These are phyloP conservation scores for Spencermartinsiella europaea DNA, from an alignment of 805 yeast genomes.

Conservation along the genomic window DNA sequence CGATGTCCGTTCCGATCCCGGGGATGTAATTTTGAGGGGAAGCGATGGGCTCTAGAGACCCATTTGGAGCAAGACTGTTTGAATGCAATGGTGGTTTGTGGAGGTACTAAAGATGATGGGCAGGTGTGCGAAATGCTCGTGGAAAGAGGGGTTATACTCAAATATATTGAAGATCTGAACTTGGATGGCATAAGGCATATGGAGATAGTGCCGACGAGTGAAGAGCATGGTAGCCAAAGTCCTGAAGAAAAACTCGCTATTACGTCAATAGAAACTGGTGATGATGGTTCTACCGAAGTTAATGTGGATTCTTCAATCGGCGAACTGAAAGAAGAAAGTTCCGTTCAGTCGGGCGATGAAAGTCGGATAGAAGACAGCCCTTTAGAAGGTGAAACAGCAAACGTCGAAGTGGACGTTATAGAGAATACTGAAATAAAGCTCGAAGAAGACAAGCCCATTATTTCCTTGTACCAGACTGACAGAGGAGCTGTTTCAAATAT, in stretches of 20 bases:
- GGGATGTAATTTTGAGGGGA: slow-evolving; percentile 55
- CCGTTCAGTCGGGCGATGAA: too few species aligned
- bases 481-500: too few species aligned
- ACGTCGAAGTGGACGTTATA: neutral
- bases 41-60: slow-evolving; percentile 52
- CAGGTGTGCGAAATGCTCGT: slow-evolving; percentile 20
- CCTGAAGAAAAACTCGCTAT: neutral
- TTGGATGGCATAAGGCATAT: slow-evolving; percentile 17
- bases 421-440: neutral
- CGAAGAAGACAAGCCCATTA: neutral
- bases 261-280: too few species aligned
- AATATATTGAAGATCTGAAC: neutral
- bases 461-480: too few species aligned
- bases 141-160: slow-evolving; percentile 4
- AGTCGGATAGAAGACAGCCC: too few species aligned
- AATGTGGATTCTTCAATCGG: too few species aligned
- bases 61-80: slow-evolving; percentile 43
- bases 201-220: neutral
- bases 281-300: neutral
- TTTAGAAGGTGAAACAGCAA: neutral
- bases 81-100: slow-evolving; percentile 37
- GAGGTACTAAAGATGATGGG: slow-evolving; percentile 18
- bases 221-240: neutral
- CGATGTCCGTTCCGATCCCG: slow-evolving; percentile 46
- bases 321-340: too few species aligned